phyloP scores from a whole-genome alignment of 345 rosid species.

The Mangifera indica region DNA sequence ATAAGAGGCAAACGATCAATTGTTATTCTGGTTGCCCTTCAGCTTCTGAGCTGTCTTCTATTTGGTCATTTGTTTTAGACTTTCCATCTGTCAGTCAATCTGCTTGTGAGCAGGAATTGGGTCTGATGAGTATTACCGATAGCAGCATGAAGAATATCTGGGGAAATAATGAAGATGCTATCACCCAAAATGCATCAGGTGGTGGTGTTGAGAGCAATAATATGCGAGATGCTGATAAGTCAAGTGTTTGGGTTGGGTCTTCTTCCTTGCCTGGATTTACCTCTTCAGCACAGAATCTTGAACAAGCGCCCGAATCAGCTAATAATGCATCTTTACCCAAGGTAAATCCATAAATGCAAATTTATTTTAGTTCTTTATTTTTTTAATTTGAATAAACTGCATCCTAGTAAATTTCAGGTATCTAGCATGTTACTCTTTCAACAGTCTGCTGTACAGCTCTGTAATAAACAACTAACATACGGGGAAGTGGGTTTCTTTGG shows the following conservation, averaged over 20 bases:
- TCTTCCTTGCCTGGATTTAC: slow-evolving; percentile 41
- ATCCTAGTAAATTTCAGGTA: slow-evolving; percentile 1
- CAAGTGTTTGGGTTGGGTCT: slow-evolving; percentile 39
- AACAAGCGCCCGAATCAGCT: slow-evolving; percentile 42
- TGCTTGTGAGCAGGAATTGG: slow-evolving; percentile 71
- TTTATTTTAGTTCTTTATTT: background rate
- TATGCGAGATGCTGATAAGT: slow-evolving; percentile 27
- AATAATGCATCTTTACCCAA: slow-evolving; percentile 40
- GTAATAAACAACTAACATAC: too few relatives aligned
- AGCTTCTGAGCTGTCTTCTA: slow-evolving; percentile 75
- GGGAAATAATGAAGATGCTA: slow-evolving; percentile 35
- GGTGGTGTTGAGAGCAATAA: slow-evolving; percentile 28
- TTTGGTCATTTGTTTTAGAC: slow-evolving; percentile 80
- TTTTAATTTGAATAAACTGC: background rate
- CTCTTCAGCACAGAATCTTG: slow-evolving; percentile 35
- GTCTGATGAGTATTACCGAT: slow-evolving; percentile 82
- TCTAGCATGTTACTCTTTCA: background rate
- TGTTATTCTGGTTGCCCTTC: slow-evolving; percentile 96
- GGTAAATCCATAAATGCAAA: slow-evolving; percentile 48
- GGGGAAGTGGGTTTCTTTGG: background rate
- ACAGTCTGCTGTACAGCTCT: background rate
- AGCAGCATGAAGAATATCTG: slow-evolving; percentile 27
- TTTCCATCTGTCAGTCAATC: slow-evolving; percentile 49
- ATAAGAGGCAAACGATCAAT: slow-evolving; percentile 72
- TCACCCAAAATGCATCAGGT: slow-evolving; percentile 33